Percentiles rank a stretch among this genome's conserved stretches.
These are phyloP conservation scores for Schizophyllum amplum DNA, from an alignment of 1,284 basidiomycete species.

Conservation along the genomic window DNA sequence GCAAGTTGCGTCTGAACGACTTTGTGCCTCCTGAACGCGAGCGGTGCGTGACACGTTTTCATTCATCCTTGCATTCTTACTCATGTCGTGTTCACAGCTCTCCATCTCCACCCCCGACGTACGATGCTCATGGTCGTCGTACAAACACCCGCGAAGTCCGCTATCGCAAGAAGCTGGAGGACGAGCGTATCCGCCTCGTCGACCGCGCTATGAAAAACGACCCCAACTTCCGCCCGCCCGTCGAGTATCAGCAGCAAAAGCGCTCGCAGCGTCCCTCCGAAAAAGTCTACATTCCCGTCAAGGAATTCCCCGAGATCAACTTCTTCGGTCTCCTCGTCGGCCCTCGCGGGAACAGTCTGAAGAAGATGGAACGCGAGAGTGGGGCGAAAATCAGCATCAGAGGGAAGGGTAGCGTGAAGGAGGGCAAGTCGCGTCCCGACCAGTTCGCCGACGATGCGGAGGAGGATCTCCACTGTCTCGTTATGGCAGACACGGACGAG, in stretches of 20 bases:
- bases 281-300: conserved; percentile 98
- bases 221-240: conserved; percentile 93
- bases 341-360: conserved; percentile 96
- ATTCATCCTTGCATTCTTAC: conserved; percentile 18
- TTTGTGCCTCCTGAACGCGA: conserved; percentile 95
- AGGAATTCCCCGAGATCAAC: conserved; percentile 99
- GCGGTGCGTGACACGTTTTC: conserved; percentile 41
- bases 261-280: conserved; percentile 88
- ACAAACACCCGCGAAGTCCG: conserved; percentile 98
- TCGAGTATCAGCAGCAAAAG: conserved; percentile 93
- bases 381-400: conserved; percentile 98
- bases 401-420: conserved; percentile 97
- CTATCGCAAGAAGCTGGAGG: conserved; percentile 96
- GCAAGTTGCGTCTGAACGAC: conserved; percentile 89
- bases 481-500: conserved; percentile 88
- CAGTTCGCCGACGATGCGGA: conserved; percentile 94
- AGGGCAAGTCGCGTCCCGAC: conserved; percentile 92
- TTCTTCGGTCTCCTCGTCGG: conserved; percentile 98
- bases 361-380: conserved; percentile 98
- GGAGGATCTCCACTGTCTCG: conserved; percentile 97
- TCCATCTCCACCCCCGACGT: conserved; percentile 94
- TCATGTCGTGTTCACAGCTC: conserved; percentile 45
- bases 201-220: conserved; percentile 97
- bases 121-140: conserved; percentile 93
- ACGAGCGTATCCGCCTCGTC: conserved; percentile 89